A percentile compares a stretch with the other conserved stretches of the same genome.
These are phyloP conservation scores for Ceratocystis cubensis DNA, from an alignment of 2,329 filamentous ascomycete species.

Conservation along the genomic window DNA sequence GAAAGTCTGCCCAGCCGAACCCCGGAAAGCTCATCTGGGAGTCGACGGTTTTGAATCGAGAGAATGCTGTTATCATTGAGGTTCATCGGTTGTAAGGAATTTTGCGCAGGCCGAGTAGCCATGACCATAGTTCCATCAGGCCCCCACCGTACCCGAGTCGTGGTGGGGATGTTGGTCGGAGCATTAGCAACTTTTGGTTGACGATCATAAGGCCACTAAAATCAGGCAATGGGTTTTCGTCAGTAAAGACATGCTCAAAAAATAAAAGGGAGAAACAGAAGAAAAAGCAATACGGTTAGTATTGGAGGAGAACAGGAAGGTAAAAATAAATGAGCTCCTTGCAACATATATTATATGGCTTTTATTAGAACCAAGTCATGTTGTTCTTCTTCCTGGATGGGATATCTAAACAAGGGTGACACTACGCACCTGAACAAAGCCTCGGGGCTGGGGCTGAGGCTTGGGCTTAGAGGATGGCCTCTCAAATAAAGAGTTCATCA, in stretches of 20 bases:
- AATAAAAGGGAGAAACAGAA: neutral
- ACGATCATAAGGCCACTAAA: conserved; percentile 79
- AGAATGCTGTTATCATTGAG: conserved; percentile 25
- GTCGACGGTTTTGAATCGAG: conserved; percentile 40
- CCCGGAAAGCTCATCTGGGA: conserved; percentile 52
- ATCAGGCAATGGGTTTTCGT: conserved; percentile 13
- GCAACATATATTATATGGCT: conserved; percentile 13
- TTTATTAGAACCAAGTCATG: neutral
- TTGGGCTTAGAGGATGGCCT: conserved; percentile 49
- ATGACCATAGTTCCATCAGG: conserved; percentile 62
- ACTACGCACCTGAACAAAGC: conserved; percentile 80
- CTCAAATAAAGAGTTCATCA: conserved; percentile 90
- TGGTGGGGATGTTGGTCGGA: conserved; percentile 13
- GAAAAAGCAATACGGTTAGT: neutral
- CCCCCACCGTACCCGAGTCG: conserved; percentile 64
- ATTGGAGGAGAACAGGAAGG: neutral
- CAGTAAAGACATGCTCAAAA: neutral
- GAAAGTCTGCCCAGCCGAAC: conserved; percentile 53
- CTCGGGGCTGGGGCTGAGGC: conserved; percentile 38
- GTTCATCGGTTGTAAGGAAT: neutral
- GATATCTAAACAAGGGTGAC: conserved; percentile 25
- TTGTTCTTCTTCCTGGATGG: neutral
- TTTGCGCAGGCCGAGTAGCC: conserved; percentile 25
- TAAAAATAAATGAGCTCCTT: neutral
- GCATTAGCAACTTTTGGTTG: conserved; percentile 51